Evolutionary conservation across 2,329 filamentous ascomycete species (phyloP).

Genomic region (Harringtonia aguacate): DNA sequence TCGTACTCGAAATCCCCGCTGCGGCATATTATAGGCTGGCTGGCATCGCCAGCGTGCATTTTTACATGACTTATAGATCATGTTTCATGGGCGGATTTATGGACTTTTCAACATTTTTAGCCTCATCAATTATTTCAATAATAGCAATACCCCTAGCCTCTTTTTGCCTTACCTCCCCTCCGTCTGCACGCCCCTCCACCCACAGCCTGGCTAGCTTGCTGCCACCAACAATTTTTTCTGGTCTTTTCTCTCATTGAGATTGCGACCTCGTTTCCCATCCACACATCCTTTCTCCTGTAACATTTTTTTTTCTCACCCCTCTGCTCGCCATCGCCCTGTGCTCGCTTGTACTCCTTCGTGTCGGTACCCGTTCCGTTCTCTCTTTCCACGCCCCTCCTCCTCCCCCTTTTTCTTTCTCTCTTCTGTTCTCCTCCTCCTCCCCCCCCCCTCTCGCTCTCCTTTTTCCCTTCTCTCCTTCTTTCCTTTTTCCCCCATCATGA

Average conservation of each 20-base stretch:
- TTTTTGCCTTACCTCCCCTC: neutral
- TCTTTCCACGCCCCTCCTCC: neutral
- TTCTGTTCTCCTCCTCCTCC: slow-evolving; percentile 1
- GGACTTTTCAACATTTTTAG: neutral
- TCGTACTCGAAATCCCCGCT: too few relatives aligned
- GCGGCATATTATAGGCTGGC: too few relatives aligned
- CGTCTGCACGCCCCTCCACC: neutral
- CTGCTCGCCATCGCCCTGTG: neutral
- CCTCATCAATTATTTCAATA: neutral
- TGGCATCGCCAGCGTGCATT: too few relatives aligned
- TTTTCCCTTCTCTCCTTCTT: slow-evolving; percentile 17
- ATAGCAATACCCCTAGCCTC: neutral
- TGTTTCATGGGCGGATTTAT: too few relatives aligned
- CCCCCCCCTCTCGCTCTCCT: slow-evolving; percentile 15
- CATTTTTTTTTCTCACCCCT: slow-evolving; percentile 4
- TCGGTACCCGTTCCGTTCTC: neutral
- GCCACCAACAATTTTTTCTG: slow-evolving; percentile 5
- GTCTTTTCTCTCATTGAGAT: slow-evolving; percentile 4
- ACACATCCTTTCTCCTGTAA: neutral
- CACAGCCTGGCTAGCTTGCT: slow-evolving; percentile 7
- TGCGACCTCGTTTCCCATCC: slow-evolving; percentile 9
- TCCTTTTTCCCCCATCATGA: slow-evolving; percentile 24
- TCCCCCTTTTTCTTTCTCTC: slow-evolving; percentile 1
- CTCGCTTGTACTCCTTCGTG: neutral
- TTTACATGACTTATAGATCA: too few relatives aligned